A percentile compares a stretch with the other conserved stretches of the same genome.
Conservation (phyloP, 192 early-diverging fungal genomes). For the Entomortierella chlamydospora region DNA sequence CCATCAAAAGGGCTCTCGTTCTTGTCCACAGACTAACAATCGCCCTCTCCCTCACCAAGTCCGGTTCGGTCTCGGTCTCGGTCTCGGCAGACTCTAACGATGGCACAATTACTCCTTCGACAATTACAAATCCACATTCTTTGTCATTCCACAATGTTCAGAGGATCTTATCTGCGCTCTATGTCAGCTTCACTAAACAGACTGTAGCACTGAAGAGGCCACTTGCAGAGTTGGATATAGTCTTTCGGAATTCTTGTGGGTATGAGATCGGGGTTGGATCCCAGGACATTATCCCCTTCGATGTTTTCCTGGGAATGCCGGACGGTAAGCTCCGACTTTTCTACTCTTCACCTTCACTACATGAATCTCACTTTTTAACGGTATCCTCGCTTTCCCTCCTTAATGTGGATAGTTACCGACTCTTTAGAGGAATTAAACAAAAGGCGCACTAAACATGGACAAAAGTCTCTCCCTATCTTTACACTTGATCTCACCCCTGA, state of each 20-base stretch:
- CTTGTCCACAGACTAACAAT: slow-evolving; percentile 34
- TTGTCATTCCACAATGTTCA: slow-evolving; percentile 38
- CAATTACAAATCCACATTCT: background rate
- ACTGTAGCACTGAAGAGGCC: slow-evolving; percentile 53
- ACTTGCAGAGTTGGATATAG: slow-evolving; percentile 65
- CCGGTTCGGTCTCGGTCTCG: background rate
- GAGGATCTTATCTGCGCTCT: slow-evolving; percentile 51
- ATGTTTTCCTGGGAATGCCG: slow-evolving; percentile 55
- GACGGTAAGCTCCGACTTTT: slow-evolving; percentile 52
- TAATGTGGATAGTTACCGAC: slow-evolving; percentile 8
- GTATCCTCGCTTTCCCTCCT: too few relatives aligned
- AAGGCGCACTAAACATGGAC: slow-evolving; percentile 11
- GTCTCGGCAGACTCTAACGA: too few relatives aligned
- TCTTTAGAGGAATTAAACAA: slow-evolving; percentile 12
- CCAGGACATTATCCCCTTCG: slow-evolving; percentile 33
- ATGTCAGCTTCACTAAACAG: slow-evolving; percentile 62
- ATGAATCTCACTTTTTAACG: too few relatives aligned
- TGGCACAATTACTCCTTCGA: too few relatives aligned
- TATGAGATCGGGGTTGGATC: slow-evolving; percentile 60
- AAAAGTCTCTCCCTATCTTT: background rate
- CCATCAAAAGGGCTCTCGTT: slow-evolving; percentile 30
- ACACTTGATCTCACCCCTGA: slow-evolving; percentile 15
- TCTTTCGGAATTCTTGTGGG: slow-evolving; percentile 71
- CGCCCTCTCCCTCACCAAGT: slow-evolving; percentile 3
- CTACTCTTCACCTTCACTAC: too few relatives aligned